Evolutionary conservation across 2,329 filamentous ascomycete genomes (phyloP).

Genomic region (Verticillium albo-atrum): DNA sequence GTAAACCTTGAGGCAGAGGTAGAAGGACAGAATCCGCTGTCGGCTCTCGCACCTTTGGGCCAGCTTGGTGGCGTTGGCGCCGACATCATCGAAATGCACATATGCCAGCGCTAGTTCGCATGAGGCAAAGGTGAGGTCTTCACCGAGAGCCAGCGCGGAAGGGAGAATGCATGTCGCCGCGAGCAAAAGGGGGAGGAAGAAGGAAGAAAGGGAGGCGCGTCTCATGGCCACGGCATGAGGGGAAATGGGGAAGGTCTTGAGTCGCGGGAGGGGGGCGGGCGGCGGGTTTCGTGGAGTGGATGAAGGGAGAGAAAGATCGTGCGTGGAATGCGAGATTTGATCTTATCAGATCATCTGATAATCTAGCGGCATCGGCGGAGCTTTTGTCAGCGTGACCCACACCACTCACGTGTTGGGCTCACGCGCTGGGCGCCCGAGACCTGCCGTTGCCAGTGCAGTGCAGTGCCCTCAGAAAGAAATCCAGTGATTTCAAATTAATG

Average conservation of each 20-base stretch:
- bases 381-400: background rate
- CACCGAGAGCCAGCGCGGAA: slow-evolving; percentile 1
- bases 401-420: background rate
- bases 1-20: slow-evolving; percentile 28
- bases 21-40: slow-evolving; percentile 24
- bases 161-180: slow-evolving; percentile 3
- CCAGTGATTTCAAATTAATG: too few relatives aligned
- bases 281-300: background rate
- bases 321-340: slow-evolving; percentile 4
- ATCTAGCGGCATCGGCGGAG: slow-evolving; percentile 9
- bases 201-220: background rate
- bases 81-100: slow-evolving; percentile 26
- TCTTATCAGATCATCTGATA: slow-evolving; percentile 15
- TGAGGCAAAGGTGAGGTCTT: slow-evolving; percentile 23
- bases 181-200: background rate
- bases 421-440: background rate
- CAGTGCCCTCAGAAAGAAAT: too few relatives aligned
- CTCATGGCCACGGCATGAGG: background rate
- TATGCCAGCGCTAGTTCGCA: slow-evolving; percentile 22
- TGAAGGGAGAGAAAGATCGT: background rate
- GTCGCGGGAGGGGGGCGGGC: background rate
- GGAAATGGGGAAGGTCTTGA: background rate
- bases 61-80: slow-evolving; percentile 5
- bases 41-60: slow-evolving; percentile 23
- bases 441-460: too few relatives aligned